Conservation (phyloP, 169 alveolate species). For the Eimeria acervulina region DNA sequence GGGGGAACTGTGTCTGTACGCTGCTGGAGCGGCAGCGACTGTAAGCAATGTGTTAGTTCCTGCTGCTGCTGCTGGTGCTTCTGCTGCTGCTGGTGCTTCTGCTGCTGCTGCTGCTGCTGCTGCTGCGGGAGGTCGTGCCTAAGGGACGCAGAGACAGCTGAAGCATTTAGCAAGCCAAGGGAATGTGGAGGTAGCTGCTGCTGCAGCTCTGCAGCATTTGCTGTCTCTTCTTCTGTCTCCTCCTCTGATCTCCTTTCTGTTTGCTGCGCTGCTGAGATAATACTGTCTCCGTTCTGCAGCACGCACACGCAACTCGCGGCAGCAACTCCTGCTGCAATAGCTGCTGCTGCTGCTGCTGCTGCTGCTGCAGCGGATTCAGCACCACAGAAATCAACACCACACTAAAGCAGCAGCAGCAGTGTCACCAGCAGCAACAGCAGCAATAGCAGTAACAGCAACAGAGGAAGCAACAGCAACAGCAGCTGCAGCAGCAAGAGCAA, state of each 20-base stretch:
- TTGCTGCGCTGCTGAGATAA: background rate
- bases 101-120: background rate
- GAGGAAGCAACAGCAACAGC: background rate
- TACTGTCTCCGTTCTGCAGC: background rate
- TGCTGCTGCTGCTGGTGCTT: background rate
- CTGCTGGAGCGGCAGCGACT: background rate
- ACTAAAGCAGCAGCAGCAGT: background rate
- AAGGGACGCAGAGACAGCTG: background rate
- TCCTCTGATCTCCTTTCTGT: background rate
- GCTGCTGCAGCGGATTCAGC: background rate
- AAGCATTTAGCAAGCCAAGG: background rate
- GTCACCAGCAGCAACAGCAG: constrained; percentile 29
- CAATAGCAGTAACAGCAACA: background rate
- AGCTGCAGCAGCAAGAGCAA: background rate
- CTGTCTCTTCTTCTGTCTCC: background rate
- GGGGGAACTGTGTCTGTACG: too few species aligned
- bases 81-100: too few species aligned
- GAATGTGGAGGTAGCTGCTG: too few species aligned
- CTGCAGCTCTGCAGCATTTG: too few species aligned
- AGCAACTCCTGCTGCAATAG: too few species aligned
- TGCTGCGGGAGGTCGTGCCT: background rate
- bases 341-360: too few species aligned
- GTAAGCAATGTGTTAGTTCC: background rate
- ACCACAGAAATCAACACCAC: background rate
- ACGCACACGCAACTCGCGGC: background rate